Conservation (phyloP, 1,139 yeast genomes). For the Meyerozyma elateridarum region DNA sequence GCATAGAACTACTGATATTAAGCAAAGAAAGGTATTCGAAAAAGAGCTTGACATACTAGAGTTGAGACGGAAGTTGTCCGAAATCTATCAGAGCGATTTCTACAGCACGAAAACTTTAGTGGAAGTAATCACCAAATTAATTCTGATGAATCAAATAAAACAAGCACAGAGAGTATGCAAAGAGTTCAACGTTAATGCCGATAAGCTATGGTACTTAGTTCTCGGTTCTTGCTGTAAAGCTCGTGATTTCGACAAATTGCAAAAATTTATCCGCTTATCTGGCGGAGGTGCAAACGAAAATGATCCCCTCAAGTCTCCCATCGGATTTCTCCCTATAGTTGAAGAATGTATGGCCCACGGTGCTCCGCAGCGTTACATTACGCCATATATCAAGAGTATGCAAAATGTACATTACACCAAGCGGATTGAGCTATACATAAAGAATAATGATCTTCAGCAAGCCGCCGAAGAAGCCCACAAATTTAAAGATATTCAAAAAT, state of each 20-base stretch:
- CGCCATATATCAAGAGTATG: slow-evolving; percentile 33
- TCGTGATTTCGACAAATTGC: slow-evolving; percentile 61
- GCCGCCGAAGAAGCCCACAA: slow-evolving; percentile 62
- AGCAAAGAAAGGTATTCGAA: slow-evolving; percentile 31
- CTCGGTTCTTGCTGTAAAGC: slow-evolving; percentile 48
- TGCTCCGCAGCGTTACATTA: slow-evolving; percentile 38
- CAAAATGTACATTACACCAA: slow-evolving; percentile 32
- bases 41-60: slow-evolving; percentile 49
- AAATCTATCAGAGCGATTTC: slow-evolving; percentile 53
- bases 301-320: slow-evolving; percentile 58
- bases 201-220: slow-evolving; percentile 61
- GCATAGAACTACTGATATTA: slow-evolving; percentile 18
- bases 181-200: slow-evolving; percentile 59
- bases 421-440: slow-evolving; percentile 46
- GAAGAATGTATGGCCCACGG: slow-evolving; percentile 46
- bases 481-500: slow-evolving; percentile 45
- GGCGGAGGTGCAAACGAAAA: slow-evolving; percentile 13
- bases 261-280: slow-evolving; percentile 34
- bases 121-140: slow-evolving; percentile 50
- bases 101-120: slow-evolving; percentile 46
- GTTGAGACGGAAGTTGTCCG: slow-evolving; percentile 49
- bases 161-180: slow-evolving; percentile 53
- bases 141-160: slow-evolving; percentile 55
- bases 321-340: slow-evolving; percentile 68
- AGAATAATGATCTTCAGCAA: slow-evolving; percentile 47